Evolutionary conservation across 192 early-diverging fungal genomes (phyloP).

Genomic region (Allomyces arbusculus): DNA sequence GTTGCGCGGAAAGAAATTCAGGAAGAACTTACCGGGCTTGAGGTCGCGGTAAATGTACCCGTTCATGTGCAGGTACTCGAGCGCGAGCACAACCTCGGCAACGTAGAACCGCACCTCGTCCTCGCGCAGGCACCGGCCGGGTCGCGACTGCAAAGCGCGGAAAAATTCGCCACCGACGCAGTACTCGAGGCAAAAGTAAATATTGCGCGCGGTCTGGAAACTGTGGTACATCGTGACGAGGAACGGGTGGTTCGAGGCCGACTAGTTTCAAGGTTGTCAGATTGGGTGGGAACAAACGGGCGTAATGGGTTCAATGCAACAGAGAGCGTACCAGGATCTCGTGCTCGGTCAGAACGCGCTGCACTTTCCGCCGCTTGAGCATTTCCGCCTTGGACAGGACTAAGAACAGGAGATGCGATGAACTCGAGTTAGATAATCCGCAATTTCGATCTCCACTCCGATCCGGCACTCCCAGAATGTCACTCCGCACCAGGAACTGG

Average conservation of each 20-base stretch:
- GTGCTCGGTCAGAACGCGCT: conserved; percentile 90
- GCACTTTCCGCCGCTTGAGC: conserved; percentile 96
- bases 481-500: no score
- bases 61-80: conserved; percentile 90
- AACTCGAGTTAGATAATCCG: not conserved
- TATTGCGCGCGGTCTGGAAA: conserved; percentile 65
- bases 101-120: conserved; percentile 90
- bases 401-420: not conserved
- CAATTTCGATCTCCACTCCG: not conserved
- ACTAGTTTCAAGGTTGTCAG: conserved; percentile 6
- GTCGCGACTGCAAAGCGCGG: conserved; percentile 62
- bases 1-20: no score
- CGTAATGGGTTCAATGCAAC: not conserved
- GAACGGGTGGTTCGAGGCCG: conserved; percentile 71
- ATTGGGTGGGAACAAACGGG: not conserved
- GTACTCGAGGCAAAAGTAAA: conserved; percentile 83
- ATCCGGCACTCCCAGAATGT: no score
- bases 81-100: conserved; percentile 81
- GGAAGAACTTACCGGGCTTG: conserved; percentile 69
- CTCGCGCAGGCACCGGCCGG: conserved; percentile 73
- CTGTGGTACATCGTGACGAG: conserved; percentile 78
- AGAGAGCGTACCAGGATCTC: conserved; percentile 46
- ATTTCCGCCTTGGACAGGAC: conserved; percentile 87
- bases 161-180: conserved; percentile 81
- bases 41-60: conserved; percentile 96